Evolutionary conservation across 352 stramenopile genomes (phyloP).

Genomic region (Globisporangium apiculatum): DNA sequence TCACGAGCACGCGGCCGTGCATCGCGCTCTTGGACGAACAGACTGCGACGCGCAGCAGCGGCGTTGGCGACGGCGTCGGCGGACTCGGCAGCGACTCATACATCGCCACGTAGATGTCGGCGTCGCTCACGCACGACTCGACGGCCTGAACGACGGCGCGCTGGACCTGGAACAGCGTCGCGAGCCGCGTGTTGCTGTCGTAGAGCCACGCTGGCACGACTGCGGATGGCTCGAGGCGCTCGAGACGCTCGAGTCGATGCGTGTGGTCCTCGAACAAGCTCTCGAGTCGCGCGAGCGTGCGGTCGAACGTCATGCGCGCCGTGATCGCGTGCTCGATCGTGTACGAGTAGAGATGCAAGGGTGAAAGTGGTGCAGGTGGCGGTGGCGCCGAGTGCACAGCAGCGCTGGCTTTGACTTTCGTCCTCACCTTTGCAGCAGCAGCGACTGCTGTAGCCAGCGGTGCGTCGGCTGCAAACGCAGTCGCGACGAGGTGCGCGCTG

Average conservation of each 20-base stretch:
- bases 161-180: slow-evolving; percentile 56
- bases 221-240: slow-evolving; percentile 19
- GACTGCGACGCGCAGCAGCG: slow-evolving; percentile 39
- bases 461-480: slow-evolving; percentile 7
- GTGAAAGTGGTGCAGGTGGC: slow-evolving; percentile 1
- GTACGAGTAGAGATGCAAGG: slow-evolving; percentile 36
- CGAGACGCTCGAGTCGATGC: slow-evolving; percentile 15
- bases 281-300: slow-evolving; percentile 26
- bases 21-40: slow-evolving; percentile 47
- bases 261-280: slow-evolving; percentile 32
- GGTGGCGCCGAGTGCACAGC: neutral
- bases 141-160: slow-evolving; percentile 46
- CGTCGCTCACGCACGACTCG: slow-evolving; percentile 53
- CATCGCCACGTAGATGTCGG: slow-evolving; percentile 66
- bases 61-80: slow-evolving; percentile 13
- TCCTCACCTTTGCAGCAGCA: neutral
- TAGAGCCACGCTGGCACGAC: slow-evolving; percentile 10
- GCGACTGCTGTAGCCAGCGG: neutral
- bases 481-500: slow-evolving; percentile 44
- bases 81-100: slow-evolving; percentile 45
- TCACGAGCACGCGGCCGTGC: slow-evolving; percentile 25
- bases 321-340: slow-evolving; percentile 42
- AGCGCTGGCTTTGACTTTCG: neutral
- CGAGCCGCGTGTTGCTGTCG: slow-evolving; percentile 22
- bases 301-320: slow-evolving; percentile 44